Evolutionary conservation across 2,329 filamentous ascomycete species (phyloP).

Genomic region (Lasiodiplodia theobromae): DNA sequence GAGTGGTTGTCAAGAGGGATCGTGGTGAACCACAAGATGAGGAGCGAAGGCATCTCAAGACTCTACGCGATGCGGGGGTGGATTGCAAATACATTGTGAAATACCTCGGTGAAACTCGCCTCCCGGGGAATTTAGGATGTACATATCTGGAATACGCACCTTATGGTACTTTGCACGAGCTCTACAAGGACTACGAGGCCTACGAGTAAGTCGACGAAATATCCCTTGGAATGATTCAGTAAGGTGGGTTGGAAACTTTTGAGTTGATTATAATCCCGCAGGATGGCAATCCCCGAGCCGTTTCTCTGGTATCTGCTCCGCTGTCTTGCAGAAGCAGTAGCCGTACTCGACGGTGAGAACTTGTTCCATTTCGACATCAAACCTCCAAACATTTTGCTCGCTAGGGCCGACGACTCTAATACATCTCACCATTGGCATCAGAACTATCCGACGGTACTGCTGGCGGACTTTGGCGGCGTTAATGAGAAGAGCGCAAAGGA

Average conservation of each 20-base stretch:
- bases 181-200: not conserved
- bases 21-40: accelerated
- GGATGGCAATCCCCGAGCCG: not conserved
- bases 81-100: constrained; percentile 4
- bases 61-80: not conserved
- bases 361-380: constrained; percentile 24
- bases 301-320: constrained; percentile 24
- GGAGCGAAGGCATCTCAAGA: not conserved
- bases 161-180: not conserved
- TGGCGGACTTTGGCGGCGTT: constrained; percentile 12
- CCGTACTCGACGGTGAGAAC: not conserved
- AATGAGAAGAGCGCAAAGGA: not conserved
- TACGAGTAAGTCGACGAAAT: not conserved
- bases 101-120: not conserved
- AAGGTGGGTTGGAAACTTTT: not conserved
- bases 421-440: not conserved
- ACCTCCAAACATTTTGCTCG: constrained; percentile 9
- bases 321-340: not conserved
- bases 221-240: not conserved
- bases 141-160: constrained; percentile 4
- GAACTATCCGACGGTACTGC: not conserved
- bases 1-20: constrained; percentile 21
- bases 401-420: not conserved
- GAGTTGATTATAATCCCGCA: not conserved
- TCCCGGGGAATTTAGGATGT: not conserved